Conservation (phyloP, 2,329 filamentous ascomycete genomes). For the Claviceps capensis region DNA sequence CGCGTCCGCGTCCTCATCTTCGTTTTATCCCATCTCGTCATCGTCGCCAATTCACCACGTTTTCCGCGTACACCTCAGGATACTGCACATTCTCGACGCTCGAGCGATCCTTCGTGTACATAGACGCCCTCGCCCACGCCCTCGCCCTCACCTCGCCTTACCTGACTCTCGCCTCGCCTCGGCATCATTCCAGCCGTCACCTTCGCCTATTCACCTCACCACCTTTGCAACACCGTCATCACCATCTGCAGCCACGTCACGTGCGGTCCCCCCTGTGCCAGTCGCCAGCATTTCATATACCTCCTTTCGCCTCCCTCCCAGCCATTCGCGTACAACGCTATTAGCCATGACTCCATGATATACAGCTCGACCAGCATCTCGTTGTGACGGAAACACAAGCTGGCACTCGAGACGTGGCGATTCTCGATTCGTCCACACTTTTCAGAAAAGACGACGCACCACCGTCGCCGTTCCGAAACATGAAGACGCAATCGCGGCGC, state of each 20-base stretch:
- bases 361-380: not conserved
- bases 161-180: not conserved
- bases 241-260: not conserved
- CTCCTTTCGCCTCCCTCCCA: not conserved
- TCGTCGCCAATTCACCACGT: not conserved
- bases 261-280: not conserved
- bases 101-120: not conserved
- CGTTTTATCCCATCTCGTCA: not conserved
- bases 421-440: not conserved
- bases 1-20: not conserved
- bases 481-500: conserved; percentile 30
- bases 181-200: not conserved
- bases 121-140: too few relatives aligned
- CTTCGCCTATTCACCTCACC: not conserved
- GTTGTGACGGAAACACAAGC: not conserved
- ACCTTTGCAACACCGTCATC: not conserved
- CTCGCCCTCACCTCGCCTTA: not conserved
- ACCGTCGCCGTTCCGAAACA: conserved; percentile 23
- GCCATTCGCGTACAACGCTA: not conserved
- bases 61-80: not conserved
- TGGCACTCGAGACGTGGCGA: not conserved
- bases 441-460: conserved; percentile 20
- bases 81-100: not conserved
- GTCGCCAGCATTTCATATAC: not conserved
- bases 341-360: conserved; percentile 5